Base-by-base conservation (phyloP, 2,329 filamentous ascomycete genomes). In the Clarireedia sp. region DNA sequence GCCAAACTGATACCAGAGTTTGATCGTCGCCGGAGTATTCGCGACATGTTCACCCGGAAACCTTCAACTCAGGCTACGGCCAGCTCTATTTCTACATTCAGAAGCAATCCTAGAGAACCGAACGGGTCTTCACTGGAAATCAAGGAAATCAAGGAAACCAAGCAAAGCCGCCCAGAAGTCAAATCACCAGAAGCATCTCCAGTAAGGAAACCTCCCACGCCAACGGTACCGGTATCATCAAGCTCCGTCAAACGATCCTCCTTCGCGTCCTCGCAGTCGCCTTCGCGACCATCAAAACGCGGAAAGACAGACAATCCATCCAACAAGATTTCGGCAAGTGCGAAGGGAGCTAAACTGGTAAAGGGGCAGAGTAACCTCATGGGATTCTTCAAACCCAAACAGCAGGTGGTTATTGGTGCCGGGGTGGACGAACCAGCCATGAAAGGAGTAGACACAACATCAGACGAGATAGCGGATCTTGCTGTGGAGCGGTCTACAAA, bases 1-100 rank as follows among this genome's bases (percentile, higher is more conserved):
- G 91, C 87, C 0, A 90, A 83, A 67, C 77, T 95, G 9, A 86
- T 96, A 55, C 86, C 90, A 1, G 91, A 96, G 64, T 97, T 97
- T 63, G 83, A 91, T 66, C 85, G 86, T 57, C 82, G 94, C 19
- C 81, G 82, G 62, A 96, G 77, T 67, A 96, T 99, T 66, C 89
- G 86, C 63, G 90, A 95, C 66, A 97, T 99, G 94, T 96, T 97
- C 68, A 76, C 76, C 57, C 83, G 79, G 63, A 85, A 79, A 62
- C 68, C 36, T 26, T 40, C 36, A 16, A 47, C 8, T 29, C 29
- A 33, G 10, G 36, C 8, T 26, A 3, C 33, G 19, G n/a, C 44
- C 9, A 46, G 36, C 16, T 40, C 45, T 9, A n/a, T 43, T 21
- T 47, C 41, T n/a, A 51, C 16, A 33, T 33, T 17, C 5, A 29